phyloP scores from a whole-genome alignment of 768 basidiomycete genomes.

The Agrocybe pediades region DNA sequence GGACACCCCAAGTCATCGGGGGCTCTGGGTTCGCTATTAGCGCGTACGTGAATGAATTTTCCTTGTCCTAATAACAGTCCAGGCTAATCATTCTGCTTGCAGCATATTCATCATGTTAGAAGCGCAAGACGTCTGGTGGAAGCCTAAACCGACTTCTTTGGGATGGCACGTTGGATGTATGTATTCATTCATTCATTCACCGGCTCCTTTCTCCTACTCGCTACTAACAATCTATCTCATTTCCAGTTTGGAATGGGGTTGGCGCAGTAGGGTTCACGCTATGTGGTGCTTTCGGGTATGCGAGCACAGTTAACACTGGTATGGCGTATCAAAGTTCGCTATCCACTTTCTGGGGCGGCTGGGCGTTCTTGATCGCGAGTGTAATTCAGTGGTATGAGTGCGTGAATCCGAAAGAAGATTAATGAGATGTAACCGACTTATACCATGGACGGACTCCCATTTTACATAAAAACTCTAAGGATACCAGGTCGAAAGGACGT shows the following conservation, averaged over 20 bases:
- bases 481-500: not conserved
- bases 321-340: slow-evolving; percentile 54
- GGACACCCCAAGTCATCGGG: slow-evolving; percentile 66
- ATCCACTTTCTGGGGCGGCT: slow-evolving; percentile 60
- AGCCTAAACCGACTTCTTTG: slow-evolving; percentile 40
- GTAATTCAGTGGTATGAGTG: slow-evolving; percentile 55
- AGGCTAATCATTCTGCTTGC: not conserved
- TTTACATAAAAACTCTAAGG: no score
- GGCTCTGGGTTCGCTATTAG: slow-evolving; percentile 60
- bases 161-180: slow-evolving; percentile 58
- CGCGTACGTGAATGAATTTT: slow-evolving; percentile 26
- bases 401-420: slow-evolving; percentile 29
- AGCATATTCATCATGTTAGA: slow-evolving; percentile 52
- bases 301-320: slow-evolving; percentile 26
- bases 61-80: not conserved
- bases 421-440: no score
- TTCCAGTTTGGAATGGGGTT: slow-evolving; percentile 58
- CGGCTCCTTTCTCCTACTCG: not conserved
- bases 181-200: slow-evolving; percentile 1
- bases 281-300: slow-evolving; percentile 58
- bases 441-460: no score
- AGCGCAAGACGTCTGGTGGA: slow-evolving; percentile 57
- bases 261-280: slow-evolving; percentile 60
- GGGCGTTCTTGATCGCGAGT: slow-evolving; percentile 66
- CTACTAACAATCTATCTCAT: not conserved